Percentiles rank a stretch among this genome's conserved stretches.
Evolutionary conservation across 163 green algal genomes (phyloP).

Genomic region (Scenedesmus sp.): DNA sequence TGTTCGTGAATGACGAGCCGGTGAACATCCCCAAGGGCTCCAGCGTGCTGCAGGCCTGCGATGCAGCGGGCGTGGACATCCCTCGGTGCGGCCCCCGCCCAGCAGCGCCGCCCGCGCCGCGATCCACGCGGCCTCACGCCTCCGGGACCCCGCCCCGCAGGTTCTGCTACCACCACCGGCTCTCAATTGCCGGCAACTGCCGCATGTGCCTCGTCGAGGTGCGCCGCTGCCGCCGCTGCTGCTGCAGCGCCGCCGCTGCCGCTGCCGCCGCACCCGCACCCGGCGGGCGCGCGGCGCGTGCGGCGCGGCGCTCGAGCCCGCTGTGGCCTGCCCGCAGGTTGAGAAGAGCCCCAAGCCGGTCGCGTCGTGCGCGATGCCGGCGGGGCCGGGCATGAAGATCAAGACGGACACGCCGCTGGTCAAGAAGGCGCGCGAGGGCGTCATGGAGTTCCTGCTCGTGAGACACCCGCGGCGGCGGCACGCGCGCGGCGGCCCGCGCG

Average conservation of each 20-base stretch:
- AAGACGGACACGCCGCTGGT: constrained; percentile 97
- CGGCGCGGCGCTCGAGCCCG: too few species aligned
- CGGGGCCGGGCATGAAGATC: constrained; percentile 95
- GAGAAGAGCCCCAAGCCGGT: constrained; percentile 98
- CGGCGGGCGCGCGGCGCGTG: neutral
- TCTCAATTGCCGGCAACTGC: constrained; percentile 99
- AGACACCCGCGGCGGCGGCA: neutral
- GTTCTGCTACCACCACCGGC: constrained; percentile 99
- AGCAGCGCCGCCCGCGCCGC: neutral
- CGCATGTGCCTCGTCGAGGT: constrained; percentile 99
- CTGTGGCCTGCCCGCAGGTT: constrained; percentile 83
- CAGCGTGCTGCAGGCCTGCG: constrained; percentile 95
- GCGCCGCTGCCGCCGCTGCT: neutral
- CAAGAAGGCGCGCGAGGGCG: constrained; percentile 98
- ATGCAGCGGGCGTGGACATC: constrained; percentile 96
- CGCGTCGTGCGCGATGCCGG: constrained; percentile 98
- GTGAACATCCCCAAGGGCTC: constrained; percentile 90
- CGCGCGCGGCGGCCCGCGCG: too few species aligned
- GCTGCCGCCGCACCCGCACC: neutral
- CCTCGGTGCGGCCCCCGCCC: constrained; percentile 64
- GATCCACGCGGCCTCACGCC: too few species aligned
- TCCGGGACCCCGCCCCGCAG: constrained; percentile 50
- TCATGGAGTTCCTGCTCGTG: constrained; percentile 99
- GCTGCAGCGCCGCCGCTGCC: neutral
- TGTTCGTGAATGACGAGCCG: constrained; percentile 90